phyloP scores from a whole-genome alignment of 345 rosid species.

The Sisymbrium altissimum region DNA sequence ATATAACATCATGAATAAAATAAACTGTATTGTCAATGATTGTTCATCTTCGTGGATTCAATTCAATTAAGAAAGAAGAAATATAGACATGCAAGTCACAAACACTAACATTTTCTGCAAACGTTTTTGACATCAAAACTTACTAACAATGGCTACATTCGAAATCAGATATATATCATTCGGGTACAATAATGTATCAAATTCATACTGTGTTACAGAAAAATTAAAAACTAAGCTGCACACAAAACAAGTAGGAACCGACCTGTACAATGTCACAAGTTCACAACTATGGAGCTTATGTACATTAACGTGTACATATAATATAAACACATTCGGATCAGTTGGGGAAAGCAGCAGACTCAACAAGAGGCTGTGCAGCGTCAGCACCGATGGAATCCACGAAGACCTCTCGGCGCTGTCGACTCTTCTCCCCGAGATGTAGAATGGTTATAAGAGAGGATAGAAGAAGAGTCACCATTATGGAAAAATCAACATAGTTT shows the following conservation, averaged over 20 bases:
- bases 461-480: conserved; percentile 71
- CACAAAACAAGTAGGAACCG: not conserved
- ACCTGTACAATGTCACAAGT: not conserved
- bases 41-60: not conserved
- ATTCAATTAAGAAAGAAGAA: not conserved
- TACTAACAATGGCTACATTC: no score
- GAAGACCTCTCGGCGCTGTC: conserved; percentile 52
- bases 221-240: not conserved
- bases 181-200: not conserved
- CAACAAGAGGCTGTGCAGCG: conserved; percentile 11
- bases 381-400: conserved; percentile 14
- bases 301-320: not conserved
- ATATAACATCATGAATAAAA: not conserved
- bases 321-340: not conserved
- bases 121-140: not conserved
- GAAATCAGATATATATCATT: not conserved
- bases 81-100: conserved; percentile 22
- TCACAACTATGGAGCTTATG: not conserved
- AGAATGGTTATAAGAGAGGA: conserved; percentile 56
- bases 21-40: not conserved
- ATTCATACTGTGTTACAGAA: not conserved
- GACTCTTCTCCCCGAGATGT: conserved; percentile 49
- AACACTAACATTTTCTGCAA: not conserved
- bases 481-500: conserved; percentile 54
- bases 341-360: not conserved